phyloP scores from a whole-genome alignment of 2,329 filamentous ascomycete species.

The Neofusicoccum parvum region DNA sequence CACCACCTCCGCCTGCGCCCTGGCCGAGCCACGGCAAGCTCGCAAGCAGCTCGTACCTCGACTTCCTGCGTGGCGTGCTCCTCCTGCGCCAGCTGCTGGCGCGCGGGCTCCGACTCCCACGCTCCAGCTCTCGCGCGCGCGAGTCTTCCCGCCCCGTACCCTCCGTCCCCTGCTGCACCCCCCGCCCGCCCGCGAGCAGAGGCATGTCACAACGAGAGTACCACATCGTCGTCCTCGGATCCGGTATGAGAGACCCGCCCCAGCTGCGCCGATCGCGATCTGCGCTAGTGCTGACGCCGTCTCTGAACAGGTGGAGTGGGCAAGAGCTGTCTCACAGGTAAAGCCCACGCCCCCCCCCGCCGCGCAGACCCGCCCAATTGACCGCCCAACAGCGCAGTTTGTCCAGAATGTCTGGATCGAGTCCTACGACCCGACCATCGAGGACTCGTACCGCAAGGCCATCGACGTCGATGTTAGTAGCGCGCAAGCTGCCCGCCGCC shows the following conservation, averaged over 20 bases:
- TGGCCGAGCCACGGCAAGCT: constrained; percentile 12
- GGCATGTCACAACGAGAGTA: constrained; percentile 46
- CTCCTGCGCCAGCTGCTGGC: constrained; percentile 13
- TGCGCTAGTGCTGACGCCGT: constrained; percentile 21
- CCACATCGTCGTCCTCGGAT: constrained; percentile 47
- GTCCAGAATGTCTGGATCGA: constrained; percentile 95
- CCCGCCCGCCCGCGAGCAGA: constrained; percentile 16
- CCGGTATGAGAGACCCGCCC: constrained; percentile 33
- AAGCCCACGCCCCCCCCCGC: constrained; percentile 30
- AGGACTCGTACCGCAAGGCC: constrained; percentile 63
- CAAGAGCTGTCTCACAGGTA: constrained; percentile 90
- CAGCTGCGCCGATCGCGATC: constrained; percentile 22
- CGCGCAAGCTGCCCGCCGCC: not conserved
- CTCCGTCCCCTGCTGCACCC: not conserved
- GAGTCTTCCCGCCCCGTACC: not conserved
- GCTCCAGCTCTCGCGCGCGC: constrained; percentile 4
- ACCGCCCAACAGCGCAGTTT: constrained; percentile 68
- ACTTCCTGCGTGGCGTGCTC: constrained; percentile 17
- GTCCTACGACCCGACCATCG: constrained; percentile 64
- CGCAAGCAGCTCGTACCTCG: not conserved
- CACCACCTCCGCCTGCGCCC: constrained; percentile 15
- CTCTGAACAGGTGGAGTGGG: constrained; percentile 74
- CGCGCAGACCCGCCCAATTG: constrained; percentile 17
- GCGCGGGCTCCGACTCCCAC: constrained; percentile 7
- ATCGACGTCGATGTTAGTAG: constrained; percentile 78